Base-by-base conservation (phyloP, 495 filamentous ascomycete species). In the Cercophora samala region DNA sequence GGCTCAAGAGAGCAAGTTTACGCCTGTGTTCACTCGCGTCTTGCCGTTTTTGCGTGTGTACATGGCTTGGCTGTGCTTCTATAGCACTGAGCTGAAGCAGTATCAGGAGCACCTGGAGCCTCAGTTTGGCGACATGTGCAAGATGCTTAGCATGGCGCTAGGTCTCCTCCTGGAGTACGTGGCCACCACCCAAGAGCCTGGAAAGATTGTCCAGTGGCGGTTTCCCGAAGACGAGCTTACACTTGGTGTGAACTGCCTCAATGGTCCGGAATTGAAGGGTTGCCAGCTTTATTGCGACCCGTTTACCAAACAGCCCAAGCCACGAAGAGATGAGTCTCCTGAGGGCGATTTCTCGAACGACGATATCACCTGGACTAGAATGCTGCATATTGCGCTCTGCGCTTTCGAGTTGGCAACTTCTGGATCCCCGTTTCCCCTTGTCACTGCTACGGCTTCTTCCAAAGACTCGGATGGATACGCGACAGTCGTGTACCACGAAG, bases 201-300 rank as follows among this genome's bases (percentile, higher is more conserved):
- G 73, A 21, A 74, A 68, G 58, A 74, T 75, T 53, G 70, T 77
- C 21, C 67, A 68, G 1, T 76, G 68, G 65, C 70, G 72, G 2
- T 73, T 83, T 11, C 68, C 73, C 0, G 81, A 83, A 66, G 81
- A 83, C 58, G 71, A 72, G 22, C 77, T 82, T 64, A 77, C 79
- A 13, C 63, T 81, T 25, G 80, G 81, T 21, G 74, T 82, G 23
- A 69, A 71, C 21, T 76, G 78, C n/a, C 69, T 83, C n/a, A 77
- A 80, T 53, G 73, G 73, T 2, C 62, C 75, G 1, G 62, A 62
- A 0, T 66, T 78, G n/a, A 66, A 66, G n/a, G 73, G 73, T 9
- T 78, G 74, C 52, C 75, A 69, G 26, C 69, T 77, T n/a, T 64
- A 64, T 21, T 71, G 69, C 46, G 70, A 76, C 60, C 62, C 72